Percentiles rank a stretch among this genome's conserved stretches.
These are phyloP conservation scores for Erucastrum elatum DNA, from an alignment of 345 rosid species.

Conservation along the genomic window DNA sequence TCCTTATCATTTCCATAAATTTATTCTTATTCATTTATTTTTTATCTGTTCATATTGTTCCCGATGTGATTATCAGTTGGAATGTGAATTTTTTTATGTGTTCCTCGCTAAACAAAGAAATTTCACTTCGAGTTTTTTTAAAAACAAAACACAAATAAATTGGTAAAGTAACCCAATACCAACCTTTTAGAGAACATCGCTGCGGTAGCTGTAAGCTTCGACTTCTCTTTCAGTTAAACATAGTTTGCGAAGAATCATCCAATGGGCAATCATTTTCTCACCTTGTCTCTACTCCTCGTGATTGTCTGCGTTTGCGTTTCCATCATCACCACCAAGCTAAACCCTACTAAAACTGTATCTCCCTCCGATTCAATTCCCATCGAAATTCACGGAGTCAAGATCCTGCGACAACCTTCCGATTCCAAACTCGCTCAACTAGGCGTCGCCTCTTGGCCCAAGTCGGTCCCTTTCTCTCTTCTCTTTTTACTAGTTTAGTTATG, in stretches of 20 bases:
- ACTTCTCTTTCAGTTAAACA: neutral
- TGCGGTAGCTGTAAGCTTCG: neutral
- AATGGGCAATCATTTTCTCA: constrained; percentile 26
- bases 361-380: constrained; percentile 7
- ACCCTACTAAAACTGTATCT: constrained; percentile 23
- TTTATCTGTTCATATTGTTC: no score
- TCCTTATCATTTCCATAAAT: no score
- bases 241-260: neutral
- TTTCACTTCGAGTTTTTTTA: no score
- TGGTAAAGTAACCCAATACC: no score
- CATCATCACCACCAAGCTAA: constrained; percentile 30
- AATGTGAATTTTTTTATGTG: no score
- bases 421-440: constrained; percentile 34
- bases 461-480: constrained; percentile 10
- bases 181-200: neutral
- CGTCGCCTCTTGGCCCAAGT: constrained; percentile 40
- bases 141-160: no score
- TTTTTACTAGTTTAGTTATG: neutral
- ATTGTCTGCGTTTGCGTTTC: constrained; percentile 34
- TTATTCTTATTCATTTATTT: no score
- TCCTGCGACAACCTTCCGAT: constrained; percentile 21
- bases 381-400: constrained; percentile 39
- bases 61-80: no score
- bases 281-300: constrained; percentile 25
- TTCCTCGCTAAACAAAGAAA: no score